Percentiles rank a stretch among this genome's conserved stretches.
phyloP scores from a whole-genome alignment of 257 asterid species.

The Nicotiana benthamiana region DNA sequence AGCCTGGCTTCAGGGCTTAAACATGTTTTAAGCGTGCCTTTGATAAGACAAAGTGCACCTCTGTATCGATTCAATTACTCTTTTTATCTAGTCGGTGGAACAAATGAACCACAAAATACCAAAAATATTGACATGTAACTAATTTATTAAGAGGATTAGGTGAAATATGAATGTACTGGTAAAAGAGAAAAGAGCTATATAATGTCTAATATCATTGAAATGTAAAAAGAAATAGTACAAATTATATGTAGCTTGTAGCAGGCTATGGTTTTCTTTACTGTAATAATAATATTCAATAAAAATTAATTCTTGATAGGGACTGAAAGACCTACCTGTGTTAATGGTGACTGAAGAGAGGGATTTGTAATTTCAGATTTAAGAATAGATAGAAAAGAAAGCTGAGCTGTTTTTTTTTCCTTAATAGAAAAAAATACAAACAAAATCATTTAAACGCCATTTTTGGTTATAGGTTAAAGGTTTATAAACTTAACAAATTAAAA shows the following conservation, averaged over 20 bases:
- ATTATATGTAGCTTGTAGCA: not conserved
- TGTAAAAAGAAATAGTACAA: not conserved
- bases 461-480: not conserved
- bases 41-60: too few relatives aligned
- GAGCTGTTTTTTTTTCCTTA: not conserved
- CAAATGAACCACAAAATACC: too few relatives aligned
- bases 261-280: too few relatives aligned
- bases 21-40: too few relatives aligned
- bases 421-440: not conserved
- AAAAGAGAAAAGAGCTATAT: too few relatives aligned
- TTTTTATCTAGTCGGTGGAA: too few relatives aligned
- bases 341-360: not conserved
- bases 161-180: too few relatives aligned
- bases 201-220: not conserved
- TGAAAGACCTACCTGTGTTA: not conserved
- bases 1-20: too few relatives aligned
- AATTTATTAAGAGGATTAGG: too few relatives aligned
- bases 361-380: conserved; percentile 3
- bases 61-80: not conserved
- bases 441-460: not conserved
- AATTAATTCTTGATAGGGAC: not conserved
- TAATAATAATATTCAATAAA: not conserved
- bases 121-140: too few relatives aligned
- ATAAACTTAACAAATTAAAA: not conserved
- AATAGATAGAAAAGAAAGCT: not conserved